Conservation (phyloP, 1,139 yeast genomes). For the Kodamaea ohmeri region DNA sequence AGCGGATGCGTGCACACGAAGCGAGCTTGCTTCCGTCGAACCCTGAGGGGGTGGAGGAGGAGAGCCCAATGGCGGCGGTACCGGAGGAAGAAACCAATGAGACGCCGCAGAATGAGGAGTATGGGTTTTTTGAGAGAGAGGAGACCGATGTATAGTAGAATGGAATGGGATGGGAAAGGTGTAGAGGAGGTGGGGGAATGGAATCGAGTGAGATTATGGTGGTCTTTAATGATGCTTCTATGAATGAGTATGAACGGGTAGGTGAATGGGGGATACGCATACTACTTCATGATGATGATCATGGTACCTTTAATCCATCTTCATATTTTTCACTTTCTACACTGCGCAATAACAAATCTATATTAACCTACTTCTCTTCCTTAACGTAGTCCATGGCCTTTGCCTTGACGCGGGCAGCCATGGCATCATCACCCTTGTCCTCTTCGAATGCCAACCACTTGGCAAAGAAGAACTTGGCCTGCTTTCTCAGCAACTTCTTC, state of each 20-base stretch:
- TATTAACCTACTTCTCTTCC: too few relatives aligned
- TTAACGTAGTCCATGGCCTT: conserved; percentile 79
- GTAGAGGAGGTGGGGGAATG: too few relatives aligned
- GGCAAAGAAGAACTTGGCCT: conserved; percentile 91
- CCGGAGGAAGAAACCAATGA: conserved; percentile 6
- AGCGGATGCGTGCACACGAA: conserved; percentile 51
- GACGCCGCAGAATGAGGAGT: conserved; percentile 4
- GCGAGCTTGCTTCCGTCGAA: conserved; percentile 61
- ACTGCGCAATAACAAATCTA: too few relatives aligned
- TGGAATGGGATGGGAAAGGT: too few relatives aligned
- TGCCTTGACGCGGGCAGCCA: conserved; percentile 82
- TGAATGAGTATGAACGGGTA: too few relatives aligned
- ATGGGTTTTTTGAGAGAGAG: conserved; percentile 6
- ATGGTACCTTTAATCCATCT: too few relatives aligned
- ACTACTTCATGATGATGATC: too few relatives aligned
- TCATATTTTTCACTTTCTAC: too few relatives aligned
- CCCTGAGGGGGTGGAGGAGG: conserved; percentile 39
- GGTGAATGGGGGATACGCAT: too few relatives aligned
- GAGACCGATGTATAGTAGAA: too few relatives aligned
- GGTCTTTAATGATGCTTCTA: too few relatives aligned
- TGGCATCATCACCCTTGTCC: conserved; percentile 62
- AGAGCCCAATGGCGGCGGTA: conserved; percentile 12
- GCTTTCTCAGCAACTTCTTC: conserved; percentile 78
- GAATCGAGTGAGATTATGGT: too few relatives aligned
- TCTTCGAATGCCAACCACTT: conserved; percentile 88